Percentiles rank a stretch among this genome's conserved stretches.
phyloP scores from a whole-genome alignment of 2,329 filamentous ascomycete genomes.

The Pleoardoris graminearum region DNA sequence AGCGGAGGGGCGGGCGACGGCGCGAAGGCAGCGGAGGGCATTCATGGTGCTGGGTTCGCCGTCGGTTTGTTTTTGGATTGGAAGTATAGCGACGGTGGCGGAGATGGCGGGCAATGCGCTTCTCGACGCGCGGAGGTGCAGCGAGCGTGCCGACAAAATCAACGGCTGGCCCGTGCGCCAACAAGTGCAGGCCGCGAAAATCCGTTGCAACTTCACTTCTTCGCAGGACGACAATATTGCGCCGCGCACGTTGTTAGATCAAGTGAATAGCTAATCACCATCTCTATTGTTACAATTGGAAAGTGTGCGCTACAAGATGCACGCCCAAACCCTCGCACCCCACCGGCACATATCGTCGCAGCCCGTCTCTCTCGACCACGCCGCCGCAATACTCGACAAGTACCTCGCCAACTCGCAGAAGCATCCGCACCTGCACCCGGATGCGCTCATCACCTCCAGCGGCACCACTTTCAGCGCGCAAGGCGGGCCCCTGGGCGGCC shows the following conservation, averaged over 20 bases:
- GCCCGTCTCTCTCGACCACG: constrained; percentile 38
- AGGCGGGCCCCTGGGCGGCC: constrained; percentile 50
- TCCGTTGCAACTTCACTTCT: constrained; percentile 8
- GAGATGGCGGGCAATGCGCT: not conserved
- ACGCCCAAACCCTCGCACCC: constrained; percentile 43
- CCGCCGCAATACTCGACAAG: constrained; percentile 42
- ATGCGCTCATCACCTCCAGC: constrained; percentile 49
- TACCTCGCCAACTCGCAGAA: constrained; percentile 48
- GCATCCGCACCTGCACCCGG: constrained; percentile 54
- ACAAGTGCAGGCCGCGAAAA: constrained; percentile 24
- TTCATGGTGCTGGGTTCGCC: constrained; percentile 30
- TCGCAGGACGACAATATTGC: not conserved
- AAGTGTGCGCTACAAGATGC: constrained; percentile 34
- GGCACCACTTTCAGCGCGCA: constrained; percentile 50
- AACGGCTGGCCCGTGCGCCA: constrained; percentile 30
- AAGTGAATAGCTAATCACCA: not conserved
- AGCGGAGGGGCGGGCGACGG: constrained; percentile 26
- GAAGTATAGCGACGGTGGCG: not conserved
- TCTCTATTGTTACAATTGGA: no score
- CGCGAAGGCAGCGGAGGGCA: constrained; percentile 36
- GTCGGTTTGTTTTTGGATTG: not conserved
- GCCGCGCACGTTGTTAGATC: not conserved
- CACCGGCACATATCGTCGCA: constrained; percentile 36
- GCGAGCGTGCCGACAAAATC: constrained; percentile 18
- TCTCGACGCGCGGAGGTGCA: constrained; percentile 15